A percentile compares a stretch with the other conserved stretches of the same genome.
These are phyloP conservation scores for Paecilomyces niveus DNA, from an alignment of 2,329 filamentous ascomycete species.

Conservation along the genomic window DNA sequence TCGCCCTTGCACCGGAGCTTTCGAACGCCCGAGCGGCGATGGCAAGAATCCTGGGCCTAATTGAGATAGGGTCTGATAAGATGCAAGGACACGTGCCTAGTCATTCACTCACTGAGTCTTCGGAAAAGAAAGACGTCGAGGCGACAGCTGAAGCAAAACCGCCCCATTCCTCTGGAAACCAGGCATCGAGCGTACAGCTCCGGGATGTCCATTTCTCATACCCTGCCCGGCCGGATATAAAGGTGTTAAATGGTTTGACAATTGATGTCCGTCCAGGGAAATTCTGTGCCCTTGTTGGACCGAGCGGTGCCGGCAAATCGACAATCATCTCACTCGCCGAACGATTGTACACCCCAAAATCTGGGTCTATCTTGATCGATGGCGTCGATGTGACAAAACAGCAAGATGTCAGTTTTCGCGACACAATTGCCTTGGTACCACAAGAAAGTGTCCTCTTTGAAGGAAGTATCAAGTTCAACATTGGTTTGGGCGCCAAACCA, in stretches of 20 bases:
- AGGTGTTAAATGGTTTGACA: conserved; percentile 51
- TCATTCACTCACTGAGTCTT: background rate
- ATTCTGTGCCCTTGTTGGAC: conserved; percentile 45
- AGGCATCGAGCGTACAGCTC: conserved; percentile 45
- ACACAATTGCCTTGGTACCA: conserved; percentile 66
- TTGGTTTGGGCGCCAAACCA: conserved; percentile 51
- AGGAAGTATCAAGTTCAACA: conserved; percentile 63
- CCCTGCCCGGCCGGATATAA: conserved; percentile 54
- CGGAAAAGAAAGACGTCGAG: conserved; percentile 5
- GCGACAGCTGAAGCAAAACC: conserved; percentile 6
- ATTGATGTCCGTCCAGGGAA: conserved; percentile 43
- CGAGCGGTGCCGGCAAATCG: conserved; percentile 54
- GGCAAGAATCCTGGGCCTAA: conserved; percentile 46
- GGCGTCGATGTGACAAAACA: background rate
- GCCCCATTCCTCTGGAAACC: conserved; percentile 10
- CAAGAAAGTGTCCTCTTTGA: conserved; percentile 72
- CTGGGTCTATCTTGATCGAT: conserved; percentile 13
- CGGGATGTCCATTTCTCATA: conserved; percentile 59
- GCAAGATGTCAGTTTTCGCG: conserved; percentile 49
- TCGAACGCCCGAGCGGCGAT: conserved; percentile 58
- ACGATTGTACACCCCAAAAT: conserved; percentile 63
- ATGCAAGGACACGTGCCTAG: conserved; percentile 16
- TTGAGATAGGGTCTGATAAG: conserved; percentile 28
- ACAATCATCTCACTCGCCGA: conserved; percentile 67
- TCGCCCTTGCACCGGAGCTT: conserved; percentile 68